Percentiles rank a stretch among this genome's conserved stretches.
Evolutionary conservation across 2,329 filamentous ascomycete species (phyloP).

Genomic region (Fusarium nygamai): DNA sequence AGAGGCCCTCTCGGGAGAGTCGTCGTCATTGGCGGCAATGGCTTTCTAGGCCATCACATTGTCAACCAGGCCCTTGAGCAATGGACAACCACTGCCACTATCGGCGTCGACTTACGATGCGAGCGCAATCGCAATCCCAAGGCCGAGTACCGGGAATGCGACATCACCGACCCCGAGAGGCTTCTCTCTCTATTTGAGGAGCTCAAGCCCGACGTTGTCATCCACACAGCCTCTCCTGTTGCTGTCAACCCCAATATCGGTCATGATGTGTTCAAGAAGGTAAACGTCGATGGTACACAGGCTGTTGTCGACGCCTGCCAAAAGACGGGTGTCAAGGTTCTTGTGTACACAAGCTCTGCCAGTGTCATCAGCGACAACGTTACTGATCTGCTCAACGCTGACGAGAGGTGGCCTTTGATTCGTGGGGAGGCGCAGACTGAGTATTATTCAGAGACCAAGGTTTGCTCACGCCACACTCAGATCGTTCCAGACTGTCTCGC

Average conservation of each 20-base stretch:
- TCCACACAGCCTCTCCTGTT: conserved; percentile 86
- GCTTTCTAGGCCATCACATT: conserved; percentile 85
- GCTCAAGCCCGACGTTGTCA: conserved; percentile 81
- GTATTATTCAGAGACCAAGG: conserved; percentile 94
- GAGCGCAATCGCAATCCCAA: conserved; percentile 71
- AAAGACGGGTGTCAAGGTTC: conserved; percentile 75
- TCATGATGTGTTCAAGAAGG: conserved; percentile 75
- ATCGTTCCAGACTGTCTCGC: neutral
- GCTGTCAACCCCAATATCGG: conserved; percentile 64
- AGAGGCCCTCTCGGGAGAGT: conserved; percentile 70
- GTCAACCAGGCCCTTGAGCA: conserved; percentile 74
- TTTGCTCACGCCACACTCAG: conserved; percentile 44
- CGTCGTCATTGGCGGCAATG: conserved; percentile 83
- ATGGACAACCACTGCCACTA: conserved; percentile 63
- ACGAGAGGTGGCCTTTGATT: conserved; percentile 83
- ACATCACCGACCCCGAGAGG: conserved; percentile 75
- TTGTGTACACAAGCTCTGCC: conserved; percentile 92
- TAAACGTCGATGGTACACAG: conserved; percentile 89
- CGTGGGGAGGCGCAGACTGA: conserved; percentile 75
- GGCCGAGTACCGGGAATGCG: conserved; percentile 75
- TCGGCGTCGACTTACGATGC: conserved; percentile 78
- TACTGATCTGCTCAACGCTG: conserved; percentile 82
- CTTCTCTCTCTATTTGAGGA: conserved; percentile 72
- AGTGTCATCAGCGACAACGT: conserved; percentile 87
- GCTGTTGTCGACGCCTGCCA: conserved; percentile 80